These are phyloP conservation scores for Mycogone perniciosa DNA, from an alignment of 2,329 filamentous ascomycete genomes.

Conservation along the genomic window DNA sequence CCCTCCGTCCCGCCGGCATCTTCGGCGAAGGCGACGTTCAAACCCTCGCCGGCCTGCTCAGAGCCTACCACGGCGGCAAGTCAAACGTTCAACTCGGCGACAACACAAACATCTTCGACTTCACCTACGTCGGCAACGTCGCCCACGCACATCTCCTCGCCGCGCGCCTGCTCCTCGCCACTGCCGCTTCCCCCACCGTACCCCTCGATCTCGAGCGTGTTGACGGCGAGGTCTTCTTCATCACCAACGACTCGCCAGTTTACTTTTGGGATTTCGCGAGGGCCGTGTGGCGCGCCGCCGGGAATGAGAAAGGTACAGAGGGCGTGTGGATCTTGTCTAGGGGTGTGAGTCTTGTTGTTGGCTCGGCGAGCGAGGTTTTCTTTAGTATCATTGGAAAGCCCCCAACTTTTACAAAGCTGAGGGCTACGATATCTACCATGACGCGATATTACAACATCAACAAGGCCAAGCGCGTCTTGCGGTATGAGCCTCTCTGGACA, in stretches of 20 bases:
- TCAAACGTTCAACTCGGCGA: conserved; percentile 75
- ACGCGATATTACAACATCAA: conserved; percentile 70
- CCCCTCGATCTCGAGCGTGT: conserved; percentile 68
- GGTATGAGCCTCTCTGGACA: conserved; percentile 61
- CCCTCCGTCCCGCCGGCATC: conserved; percentile 81
- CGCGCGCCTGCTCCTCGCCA: conserved; percentile 62
- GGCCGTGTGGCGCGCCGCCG: conserved; percentile 64
- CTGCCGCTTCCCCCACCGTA: conserved; percentile 45
- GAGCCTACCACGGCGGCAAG: conserved; percentile 60
- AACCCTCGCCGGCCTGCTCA: conserved; percentile 65
- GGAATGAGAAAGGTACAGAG: conserved; percentile 44
- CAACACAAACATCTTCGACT: conserved; percentile 58
- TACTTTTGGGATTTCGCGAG: conserved; percentile 89
- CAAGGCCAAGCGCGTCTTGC: conserved; percentile 65
- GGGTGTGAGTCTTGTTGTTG: conserved; percentile 46
- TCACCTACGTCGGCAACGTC: conserved; percentile 58
- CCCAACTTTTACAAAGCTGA: conserved; percentile 52
- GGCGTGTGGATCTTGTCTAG: conserved; percentile 50
- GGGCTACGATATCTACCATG: conserved; percentile 64
- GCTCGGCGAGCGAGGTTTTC: conserved; percentile 47
- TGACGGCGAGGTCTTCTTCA: conserved; percentile 81
- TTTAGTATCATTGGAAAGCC: conserved; percentile 44
- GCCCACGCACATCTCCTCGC: conserved; percentile 79
- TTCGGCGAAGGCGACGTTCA: conserved; percentile 86
- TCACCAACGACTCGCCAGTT: conserved; percentile 82